Conservation (phyloP, 2,329 filamentous ascomycete genomes). For the Penicillium digitatum region DNA sequence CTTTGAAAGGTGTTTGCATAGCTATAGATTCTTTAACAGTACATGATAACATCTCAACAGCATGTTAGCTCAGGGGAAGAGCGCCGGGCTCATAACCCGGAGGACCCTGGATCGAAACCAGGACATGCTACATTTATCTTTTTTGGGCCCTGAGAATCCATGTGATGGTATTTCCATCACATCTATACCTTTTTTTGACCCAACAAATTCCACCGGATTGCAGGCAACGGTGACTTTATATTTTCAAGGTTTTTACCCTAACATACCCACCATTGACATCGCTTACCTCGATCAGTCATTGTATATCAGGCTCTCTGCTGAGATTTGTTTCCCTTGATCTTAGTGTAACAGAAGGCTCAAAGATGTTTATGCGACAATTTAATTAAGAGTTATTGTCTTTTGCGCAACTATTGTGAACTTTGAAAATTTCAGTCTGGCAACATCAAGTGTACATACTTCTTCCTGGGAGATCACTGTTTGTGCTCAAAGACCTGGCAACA, state of each 20-base stretch:
- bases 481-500: not conserved
- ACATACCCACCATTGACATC: not conserved
- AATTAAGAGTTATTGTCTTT: not conserved
- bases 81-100: constrained; percentile 49
- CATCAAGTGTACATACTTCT: not conserved
- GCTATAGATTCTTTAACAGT: no score
- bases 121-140: not conserved
- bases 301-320: not conserved
- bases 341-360: not conserved
- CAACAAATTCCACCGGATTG: not conserved
- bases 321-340: not conserved
- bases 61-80: constrained; percentile 47
- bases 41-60: constrained; percentile 11
- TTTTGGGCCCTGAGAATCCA: no score
- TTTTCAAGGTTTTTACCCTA: not conserved
- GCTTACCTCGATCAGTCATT: not conserved
- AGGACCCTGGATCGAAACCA: constrained; percentile 18
- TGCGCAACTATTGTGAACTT: not conserved
- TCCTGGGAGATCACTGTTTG: not conserved
- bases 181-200: no score
- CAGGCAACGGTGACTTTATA: no score
- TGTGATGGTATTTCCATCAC: no score
- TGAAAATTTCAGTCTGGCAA: not conserved
- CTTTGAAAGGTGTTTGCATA: no score
- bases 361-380: not conserved